These are phyloP conservation scores for Solanum bulbocastanum DNA, from an alignment of 257 asterid species.

Conservation along the genomic window DNA sequence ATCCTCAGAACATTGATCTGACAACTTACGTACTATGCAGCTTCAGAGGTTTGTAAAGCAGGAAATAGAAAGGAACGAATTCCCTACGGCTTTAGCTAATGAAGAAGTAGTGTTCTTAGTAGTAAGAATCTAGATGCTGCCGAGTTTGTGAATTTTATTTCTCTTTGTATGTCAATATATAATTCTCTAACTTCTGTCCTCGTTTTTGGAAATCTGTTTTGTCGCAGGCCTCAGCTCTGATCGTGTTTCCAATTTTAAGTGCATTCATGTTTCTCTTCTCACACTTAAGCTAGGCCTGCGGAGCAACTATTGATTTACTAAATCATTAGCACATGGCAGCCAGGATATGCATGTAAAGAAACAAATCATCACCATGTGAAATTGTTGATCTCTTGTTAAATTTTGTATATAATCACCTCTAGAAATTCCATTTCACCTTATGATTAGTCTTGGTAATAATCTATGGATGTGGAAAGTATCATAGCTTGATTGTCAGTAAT, in stretches of 20 bases:
- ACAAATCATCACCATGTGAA: neutral
- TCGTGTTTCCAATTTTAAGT: constrained; percentile 51
- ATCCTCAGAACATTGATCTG: neutral
- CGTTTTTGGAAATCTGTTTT: constrained; percentile 5
- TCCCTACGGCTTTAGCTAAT: constrained; percentile 54
- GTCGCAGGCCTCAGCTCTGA: constrained; percentile 61
- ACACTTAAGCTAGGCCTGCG: constrained; percentile 26
- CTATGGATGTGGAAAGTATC: neutral
- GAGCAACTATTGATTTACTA: neutral
- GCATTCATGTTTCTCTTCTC: constrained; percentile 40
- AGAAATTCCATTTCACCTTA: neutral
- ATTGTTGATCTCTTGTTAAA: neutral
- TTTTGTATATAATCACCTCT: neutral
- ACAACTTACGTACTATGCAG: constrained; percentile 10
- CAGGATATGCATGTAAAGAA: neutral
- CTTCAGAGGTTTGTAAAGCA: constrained; percentile 55
- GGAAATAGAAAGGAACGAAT: constrained; percentile 37
- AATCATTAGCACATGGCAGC: neutral
- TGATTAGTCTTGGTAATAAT: neutral
- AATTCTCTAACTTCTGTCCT: neutral
- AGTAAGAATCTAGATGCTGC: constrained; percentile 27
- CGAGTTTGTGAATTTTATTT: neutral
- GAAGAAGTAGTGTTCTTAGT: constrained; percentile 66
- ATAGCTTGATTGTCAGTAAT: neutral
- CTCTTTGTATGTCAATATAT: neutral